Conservation (phyloP, 1,284 basidiomycete species). For the Ganoderma multipileum region DNA sequence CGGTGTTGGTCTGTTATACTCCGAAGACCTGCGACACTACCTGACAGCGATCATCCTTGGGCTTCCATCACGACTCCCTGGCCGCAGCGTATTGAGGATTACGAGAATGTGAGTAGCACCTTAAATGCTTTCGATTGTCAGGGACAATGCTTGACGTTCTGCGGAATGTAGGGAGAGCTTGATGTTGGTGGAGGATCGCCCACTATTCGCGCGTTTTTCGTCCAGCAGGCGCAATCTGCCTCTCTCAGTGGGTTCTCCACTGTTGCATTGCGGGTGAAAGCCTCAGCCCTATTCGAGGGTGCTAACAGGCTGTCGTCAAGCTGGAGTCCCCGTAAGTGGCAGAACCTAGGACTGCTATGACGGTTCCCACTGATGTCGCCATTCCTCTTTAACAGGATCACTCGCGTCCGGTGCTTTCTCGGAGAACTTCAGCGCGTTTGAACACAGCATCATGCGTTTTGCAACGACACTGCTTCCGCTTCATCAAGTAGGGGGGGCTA, state of each 20-base stretch:
- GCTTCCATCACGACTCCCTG: constrained; percentile 48
- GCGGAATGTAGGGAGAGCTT: constrained; percentile 57
- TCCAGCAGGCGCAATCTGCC: constrained; percentile 55
- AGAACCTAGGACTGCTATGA: neutral
- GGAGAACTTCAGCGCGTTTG: constrained; percentile 65
- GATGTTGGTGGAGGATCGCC: constrained; percentile 56
- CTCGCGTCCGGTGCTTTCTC: constrained; percentile 51
- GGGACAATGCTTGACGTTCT: constrained; percentile 2
- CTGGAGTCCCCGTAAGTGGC: constrained; percentile 63
- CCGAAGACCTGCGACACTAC: constrained; percentile 46
- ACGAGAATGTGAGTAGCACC: constrained; percentile 30
- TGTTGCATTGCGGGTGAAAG: constrained; percentile 71
- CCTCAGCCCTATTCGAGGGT: constrained; percentile 74
- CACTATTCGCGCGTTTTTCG: constrained; percentile 67
- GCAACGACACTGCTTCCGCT: constrained; percentile 65
- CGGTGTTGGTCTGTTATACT: constrained; percentile 49
- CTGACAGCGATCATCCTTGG: constrained; percentile 46
- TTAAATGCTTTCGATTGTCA: neutral
- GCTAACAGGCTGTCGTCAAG: constrained; percentile 64
- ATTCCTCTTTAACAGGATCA: constrained; percentile 38
- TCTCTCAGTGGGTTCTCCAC: constrained; percentile 62
- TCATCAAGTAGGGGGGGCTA: constrained; percentile 64
- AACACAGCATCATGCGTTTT: constrained; percentile 69
- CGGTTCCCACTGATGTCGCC: neutral
- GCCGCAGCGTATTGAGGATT: constrained; percentile 48